Evolutionary conservation across 352 stramenopile genomes (phyloP).

Genomic region (Elongisporangium senticosum): DNA sequence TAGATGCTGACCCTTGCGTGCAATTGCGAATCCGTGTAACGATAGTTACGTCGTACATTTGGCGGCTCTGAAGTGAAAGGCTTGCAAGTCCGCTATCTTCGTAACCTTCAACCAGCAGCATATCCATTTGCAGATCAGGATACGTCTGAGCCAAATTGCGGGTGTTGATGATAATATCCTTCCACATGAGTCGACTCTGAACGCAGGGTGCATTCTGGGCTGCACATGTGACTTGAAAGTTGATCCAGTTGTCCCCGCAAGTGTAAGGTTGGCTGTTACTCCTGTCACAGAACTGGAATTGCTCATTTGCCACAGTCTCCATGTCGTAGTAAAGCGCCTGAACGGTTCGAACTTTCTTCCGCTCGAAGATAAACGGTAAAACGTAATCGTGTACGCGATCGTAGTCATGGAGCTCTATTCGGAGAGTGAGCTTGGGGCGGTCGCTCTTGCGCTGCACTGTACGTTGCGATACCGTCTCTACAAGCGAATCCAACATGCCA

Average conservation of each 20-base stretch:
- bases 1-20: not conserved
- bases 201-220: not conserved
- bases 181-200: not conserved
- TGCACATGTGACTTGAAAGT: not conserved
- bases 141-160: not conserved
- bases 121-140: not conserved
- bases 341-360: not conserved
- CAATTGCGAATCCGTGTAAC: constrained; percentile 6
- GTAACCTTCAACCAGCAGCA: not conserved
- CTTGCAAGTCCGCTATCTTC: not conserved
- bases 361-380: not conserved
- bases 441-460: not conserved
- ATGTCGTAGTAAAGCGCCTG: not conserved
- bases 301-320: not conserved
- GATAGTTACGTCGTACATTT: not conserved
- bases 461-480: not conserved
- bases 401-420: not conserved
- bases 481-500: not conserved
- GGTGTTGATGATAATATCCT: not conserved
- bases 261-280: not conserved
- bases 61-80: not conserved
- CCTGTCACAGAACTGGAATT: not conserved
- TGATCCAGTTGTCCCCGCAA: not conserved
- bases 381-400: not conserved
- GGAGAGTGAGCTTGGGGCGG: not conserved